phyloP scores from a whole-genome alignment of 1,139 yeast species.

The Pichia sp. region DNA sequence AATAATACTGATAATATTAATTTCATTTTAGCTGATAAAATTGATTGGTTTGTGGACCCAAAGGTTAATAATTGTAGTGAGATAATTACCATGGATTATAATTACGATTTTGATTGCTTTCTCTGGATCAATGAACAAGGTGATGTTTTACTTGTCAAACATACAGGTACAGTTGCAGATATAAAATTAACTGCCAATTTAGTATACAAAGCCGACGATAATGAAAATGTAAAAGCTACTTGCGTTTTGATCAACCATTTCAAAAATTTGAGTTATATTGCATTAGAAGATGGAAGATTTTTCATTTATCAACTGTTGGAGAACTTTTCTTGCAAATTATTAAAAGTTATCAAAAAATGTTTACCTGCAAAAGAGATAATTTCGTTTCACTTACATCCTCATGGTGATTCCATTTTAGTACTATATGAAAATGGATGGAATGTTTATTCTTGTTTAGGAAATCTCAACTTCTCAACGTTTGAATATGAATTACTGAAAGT shows the following conservation, averaged over 20 bases:
- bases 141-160: slow-evolving; percentile 24
- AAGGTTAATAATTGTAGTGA: slow-evolving; percentile 10
- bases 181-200: slow-evolving; percentile 19
- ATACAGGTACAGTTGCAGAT: slow-evolving; percentile 9
- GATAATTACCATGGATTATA: slow-evolving; percentile 20
- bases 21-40: slow-evolving; percentile 24
- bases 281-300: slow-evolving; percentile 27
- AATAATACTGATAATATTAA: slow-evolving; percentile 19
- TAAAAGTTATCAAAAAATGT: slow-evolving; percentile 24
- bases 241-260: slow-evolving; percentile 21
- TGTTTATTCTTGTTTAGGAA: slow-evolving; percentile 31
- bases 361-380: slow-evolving; percentile 19
- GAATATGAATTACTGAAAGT: slow-evolving; percentile 29
- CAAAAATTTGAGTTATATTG: slow-evolving; percentile 25
- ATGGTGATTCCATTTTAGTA: slow-evolving; percentile 25
- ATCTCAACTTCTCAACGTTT: slow-evolving; percentile 30
- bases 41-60: slow-evolving; percentile 26
- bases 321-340: slow-evolving; percentile 17
- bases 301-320: slow-evolving; percentile 22
- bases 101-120: slow-evolving; percentile 22
- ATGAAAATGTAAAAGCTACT: slow-evolving; percentile 11
- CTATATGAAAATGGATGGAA: slow-evolving; percentile 31
- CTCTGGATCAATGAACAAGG: slow-evolving; percentile 25
- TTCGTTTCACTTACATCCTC: slow-evolving; percentile 23
- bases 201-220: slow-evolving; percentile 9